phyloP scores from a whole-genome alignment of 1,284 basidiomycete genomes.

The Papiliotrema terrestris region DNA sequence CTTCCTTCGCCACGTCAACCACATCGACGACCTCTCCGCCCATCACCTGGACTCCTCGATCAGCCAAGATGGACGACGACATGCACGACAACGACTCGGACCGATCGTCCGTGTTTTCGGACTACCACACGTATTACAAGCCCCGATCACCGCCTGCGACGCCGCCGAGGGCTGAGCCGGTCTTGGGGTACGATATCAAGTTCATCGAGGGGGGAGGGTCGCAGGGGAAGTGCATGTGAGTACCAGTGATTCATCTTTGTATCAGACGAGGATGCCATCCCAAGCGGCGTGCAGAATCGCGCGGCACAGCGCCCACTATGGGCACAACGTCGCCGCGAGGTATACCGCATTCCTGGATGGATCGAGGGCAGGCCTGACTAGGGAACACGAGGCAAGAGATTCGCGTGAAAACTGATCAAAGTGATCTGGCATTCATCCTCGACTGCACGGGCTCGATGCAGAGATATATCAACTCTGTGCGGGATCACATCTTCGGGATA shows the following conservation, averaged over 20 bases:
- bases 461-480: constrained; percentile 62
- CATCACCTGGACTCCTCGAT: neutral
- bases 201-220: constrained; percentile 29
- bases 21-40: too few relatives aligned
- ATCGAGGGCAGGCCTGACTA: too few relatives aligned
- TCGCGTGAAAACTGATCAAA: constrained; percentile 48
- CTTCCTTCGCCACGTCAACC: too few relatives aligned
- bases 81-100: constrained; percentile 33
- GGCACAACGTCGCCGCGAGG: too few relatives aligned
- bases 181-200: constrained; percentile 32
- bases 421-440: constrained; percentile 82
- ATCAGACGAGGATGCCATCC: neutral
- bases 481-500: constrained; percentile 95
- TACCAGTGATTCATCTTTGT: constrained; percentile 1
- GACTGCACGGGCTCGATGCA: constrained; percentile 75
- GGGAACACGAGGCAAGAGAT: too few relatives aligned
- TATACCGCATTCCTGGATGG: too few relatives aligned
- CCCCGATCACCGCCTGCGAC: constrained; percentile 18
- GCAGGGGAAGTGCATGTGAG: constrained; percentile 44
- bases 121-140: constrained; percentile 26
- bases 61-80: constrained; percentile 26
- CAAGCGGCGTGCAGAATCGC: too few relatives aligned
- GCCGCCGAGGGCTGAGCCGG: constrained; percentile 28
- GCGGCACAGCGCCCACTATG: too few relatives aligned
- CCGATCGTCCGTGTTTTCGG: constrained; percentile 21